Evolutionary conservation across 208 protist genomes (phyloP).

Genomic region (Trypanosoma mega): DNA sequence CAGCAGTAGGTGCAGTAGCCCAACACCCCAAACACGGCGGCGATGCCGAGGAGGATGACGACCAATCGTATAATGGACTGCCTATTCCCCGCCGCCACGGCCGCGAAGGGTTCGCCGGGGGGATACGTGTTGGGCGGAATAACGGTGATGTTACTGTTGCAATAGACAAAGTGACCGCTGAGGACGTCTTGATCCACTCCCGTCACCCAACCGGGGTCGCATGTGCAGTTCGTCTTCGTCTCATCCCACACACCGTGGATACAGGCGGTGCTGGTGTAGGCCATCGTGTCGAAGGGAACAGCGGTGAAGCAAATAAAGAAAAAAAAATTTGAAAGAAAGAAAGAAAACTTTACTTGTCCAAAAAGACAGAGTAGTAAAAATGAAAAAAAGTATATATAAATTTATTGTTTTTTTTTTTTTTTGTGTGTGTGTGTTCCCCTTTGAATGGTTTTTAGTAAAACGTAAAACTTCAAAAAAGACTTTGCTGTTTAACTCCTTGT

Average conservation of each 20-base stretch:
- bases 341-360: no score
- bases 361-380: no score
- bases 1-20: not conserved
- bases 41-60: not conserved
- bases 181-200: slow-evolving; percentile 33
- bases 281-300: no score
- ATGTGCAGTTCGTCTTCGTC: slow-evolving; percentile 20
- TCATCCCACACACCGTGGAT: slow-evolving; percentile 38
- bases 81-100: not conserved
- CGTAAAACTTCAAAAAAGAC: no score
- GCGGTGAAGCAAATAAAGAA: no score
- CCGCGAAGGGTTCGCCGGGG: not conserved
- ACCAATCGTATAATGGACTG: no score
- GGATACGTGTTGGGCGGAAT: not conserved
- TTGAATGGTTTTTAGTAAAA: no score
- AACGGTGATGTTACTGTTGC: slow-evolving; percentile 7
- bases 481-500: no score
- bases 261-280: slow-evolving; percentile 17
- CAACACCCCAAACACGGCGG: not conserved
- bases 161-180: slow-evolving; percentile 21
- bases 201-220: slow-evolving; percentile 32
- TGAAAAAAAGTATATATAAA: no score
- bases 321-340: no score
- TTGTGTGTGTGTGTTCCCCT: no score
- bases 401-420: no score